A percentile compares a stretch with the other conserved stretches of the same genome.
Conservation (phyloP, 2,329 filamentous ascomycete species). For the Colletotrichum cuscutae region DNA sequence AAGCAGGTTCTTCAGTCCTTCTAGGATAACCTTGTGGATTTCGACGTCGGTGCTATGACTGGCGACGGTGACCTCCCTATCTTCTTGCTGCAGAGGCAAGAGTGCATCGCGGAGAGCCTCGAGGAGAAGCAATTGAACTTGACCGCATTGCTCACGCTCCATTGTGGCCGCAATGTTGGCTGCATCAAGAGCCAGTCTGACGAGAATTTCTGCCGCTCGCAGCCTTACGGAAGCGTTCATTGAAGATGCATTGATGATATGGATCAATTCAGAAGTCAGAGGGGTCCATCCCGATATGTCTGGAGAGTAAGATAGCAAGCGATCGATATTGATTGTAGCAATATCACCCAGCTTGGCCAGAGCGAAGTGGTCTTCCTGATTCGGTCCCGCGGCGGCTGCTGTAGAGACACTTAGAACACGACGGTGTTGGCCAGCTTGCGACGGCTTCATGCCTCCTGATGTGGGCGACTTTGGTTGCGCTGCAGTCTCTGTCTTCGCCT, state of each 20-base stretch:
- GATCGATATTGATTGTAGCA: conserved; percentile 77
- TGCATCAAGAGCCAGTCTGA: conserved; percentile 66
- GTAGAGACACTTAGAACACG: conserved; percentile 60
- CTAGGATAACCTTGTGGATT: conserved; percentile 82
- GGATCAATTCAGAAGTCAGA: conserved; percentile 67
- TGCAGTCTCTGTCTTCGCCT: conserved; percentile 40
- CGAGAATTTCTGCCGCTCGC: conserved; percentile 73
- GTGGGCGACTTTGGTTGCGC: conserved; percentile 51
- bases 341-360: conserved; percentile 80
- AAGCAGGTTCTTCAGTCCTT: conserved; percentile 83
- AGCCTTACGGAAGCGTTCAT: conserved; percentile 64
- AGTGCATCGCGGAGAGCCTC: conserved; percentile 73
- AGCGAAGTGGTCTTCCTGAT: conserved; percentile 73
- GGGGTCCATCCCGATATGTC: conserved; percentile 80
- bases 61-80: conserved; percentile 64
- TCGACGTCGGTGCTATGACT: conserved; percentile 76
- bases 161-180: conserved; percentile 66
- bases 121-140: conserved; percentile 79
- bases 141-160: conserved; percentile 60
- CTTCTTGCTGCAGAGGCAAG: conserved; percentile 63
- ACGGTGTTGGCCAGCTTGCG: conserved; percentile 52
- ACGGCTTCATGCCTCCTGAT: conserved; percentile 45
- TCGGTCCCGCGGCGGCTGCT: conserved; percentile 57
- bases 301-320: conserved; percentile 75
- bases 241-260: conserved; percentile 57